Evolutionary conservation across 73 alveolate species (phyloP).

Genomic region (Stentor roeselii): DNA sequence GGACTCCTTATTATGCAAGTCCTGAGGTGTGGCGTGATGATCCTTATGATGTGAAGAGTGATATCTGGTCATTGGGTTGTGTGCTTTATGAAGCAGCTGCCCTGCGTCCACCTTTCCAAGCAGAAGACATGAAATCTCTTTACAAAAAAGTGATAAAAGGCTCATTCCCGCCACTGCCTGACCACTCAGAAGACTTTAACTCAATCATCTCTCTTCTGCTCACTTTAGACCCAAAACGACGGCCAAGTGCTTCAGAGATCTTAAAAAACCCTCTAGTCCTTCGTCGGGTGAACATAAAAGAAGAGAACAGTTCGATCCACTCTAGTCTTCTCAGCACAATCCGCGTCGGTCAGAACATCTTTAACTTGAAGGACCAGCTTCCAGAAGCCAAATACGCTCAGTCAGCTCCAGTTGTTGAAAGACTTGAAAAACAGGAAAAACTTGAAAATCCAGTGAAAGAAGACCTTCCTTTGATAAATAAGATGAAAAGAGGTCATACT

Average conservation of each 20-base stretch:
- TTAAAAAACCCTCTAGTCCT: neutral
- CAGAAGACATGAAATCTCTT: conserved; percentile 45
- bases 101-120: conserved; percentile 59
- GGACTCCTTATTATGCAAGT: conserved; percentile 73
- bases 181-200: conserved; percentile 27
- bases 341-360: neutral
- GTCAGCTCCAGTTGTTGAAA: neutral
- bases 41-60: conserved; percentile 70
- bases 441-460: neutral
- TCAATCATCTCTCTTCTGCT: conserved; percentile 12
- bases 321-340: neutral
- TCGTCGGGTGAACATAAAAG: conserved; percentile 2
- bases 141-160: conserved; percentile 56
- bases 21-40: conserved; percentile 79
- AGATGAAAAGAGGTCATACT: neutral
- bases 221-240: neutral
- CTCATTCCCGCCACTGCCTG: conserved; percentile 29
- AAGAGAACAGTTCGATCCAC: neutral
- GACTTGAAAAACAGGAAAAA: too few species aligned
- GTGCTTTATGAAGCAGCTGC: conserved; percentile 57
- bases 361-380: neutral
- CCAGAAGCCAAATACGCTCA: conserved; percentile 8
- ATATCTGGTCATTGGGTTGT: conserved; percentile 71
- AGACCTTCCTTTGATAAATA: neutral
- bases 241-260: conserved; percentile 20